These are phyloP conservation scores for Volvox africanus DNA, from an alignment of 139 green algal species.

Conservation along the genomic window DNA sequence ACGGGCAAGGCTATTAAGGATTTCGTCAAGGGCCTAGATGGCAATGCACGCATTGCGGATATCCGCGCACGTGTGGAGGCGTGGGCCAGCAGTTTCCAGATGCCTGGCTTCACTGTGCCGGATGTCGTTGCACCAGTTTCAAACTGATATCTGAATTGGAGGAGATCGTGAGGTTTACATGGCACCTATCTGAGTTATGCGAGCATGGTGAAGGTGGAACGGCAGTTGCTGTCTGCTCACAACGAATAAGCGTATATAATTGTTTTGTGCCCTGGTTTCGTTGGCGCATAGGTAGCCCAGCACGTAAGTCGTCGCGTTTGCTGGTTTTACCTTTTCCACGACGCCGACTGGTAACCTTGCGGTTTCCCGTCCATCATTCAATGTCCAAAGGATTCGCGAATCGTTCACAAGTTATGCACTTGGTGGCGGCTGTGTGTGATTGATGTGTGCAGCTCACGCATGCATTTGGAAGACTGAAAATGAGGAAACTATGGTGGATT, in stretches of 20 bases:
- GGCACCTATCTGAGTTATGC: too few species aligned
- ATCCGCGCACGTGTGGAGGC: constrained; percentile 65
- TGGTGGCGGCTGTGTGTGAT: too few species aligned
- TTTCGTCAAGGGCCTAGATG: constrained; percentile 71
- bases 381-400: neutral
- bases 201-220: too few species aligned
- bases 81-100: constrained; percentile 65
- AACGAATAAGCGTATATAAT: too few species aligned
- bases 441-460: too few species aligned
- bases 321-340: neutral
- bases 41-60: constrained; percentile 54
- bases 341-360: neutral
- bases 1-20: constrained; percentile 91
- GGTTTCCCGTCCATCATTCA: neutral
- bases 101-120: constrained; percentile 65
- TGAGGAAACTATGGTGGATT: too few species aligned
- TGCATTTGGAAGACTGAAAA: too few species aligned
- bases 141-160: neutral
- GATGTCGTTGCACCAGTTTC: neutral
- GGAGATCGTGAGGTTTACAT: neutral
- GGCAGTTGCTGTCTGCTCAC: too few species aligned
- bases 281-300: too few species aligned
- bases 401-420: neutral
- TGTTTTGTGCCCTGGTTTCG: too few species aligned
- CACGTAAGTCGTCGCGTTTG: neutral